These are phyloP conservation scores for Puccinia horiana DNA, from an alignment of 1,284 basidiomycete species.

Conservation along the genomic window DNA sequence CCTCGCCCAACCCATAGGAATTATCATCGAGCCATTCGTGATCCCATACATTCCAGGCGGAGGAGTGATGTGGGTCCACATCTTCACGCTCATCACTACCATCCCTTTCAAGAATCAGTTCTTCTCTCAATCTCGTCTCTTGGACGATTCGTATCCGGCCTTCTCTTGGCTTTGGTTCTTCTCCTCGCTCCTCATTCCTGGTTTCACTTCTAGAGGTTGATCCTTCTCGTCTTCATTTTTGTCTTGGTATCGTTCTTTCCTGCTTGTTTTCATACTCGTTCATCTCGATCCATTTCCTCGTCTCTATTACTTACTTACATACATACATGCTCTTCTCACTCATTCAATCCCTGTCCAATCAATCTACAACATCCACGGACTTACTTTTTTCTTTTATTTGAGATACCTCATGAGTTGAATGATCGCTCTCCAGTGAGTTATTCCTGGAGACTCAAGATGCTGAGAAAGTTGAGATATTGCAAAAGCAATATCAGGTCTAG, in stretches of 20 bases:
- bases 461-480: background rate
- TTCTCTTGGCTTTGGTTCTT: background rate
- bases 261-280: background rate
- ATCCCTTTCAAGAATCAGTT: slow-evolving; percentile 26
- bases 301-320: too few species aligned
- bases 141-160: slow-evolving; percentile 14
- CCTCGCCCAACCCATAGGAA: slow-evolving; percentile 28
- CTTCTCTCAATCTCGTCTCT: background rate
- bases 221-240: background rate
- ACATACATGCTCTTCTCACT: too few species aligned
- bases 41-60: slow-evolving; percentile 18
- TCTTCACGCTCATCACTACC: slow-evolving; percentile 20
- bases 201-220: slow-evolving; percentile 13
- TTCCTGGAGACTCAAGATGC: background rate
- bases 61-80: background rate
- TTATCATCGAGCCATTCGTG: slow-evolving; percentile 16
- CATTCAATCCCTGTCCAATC: too few species aligned
- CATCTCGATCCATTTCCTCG: too few species aligned
- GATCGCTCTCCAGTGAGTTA: background rate
- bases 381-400: too few species aligned
- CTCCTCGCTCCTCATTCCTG: slow-evolving; percentile 18
- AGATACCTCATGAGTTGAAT: slow-evolving; percentile 1
- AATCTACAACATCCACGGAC: too few species aligned
- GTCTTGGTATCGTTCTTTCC: background rate
- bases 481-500: background rate